Evolutionary conservation across 495 filamentous ascomycete genomes (phyloP).

Genomic region (Neurospora sublineolata): DNA sequence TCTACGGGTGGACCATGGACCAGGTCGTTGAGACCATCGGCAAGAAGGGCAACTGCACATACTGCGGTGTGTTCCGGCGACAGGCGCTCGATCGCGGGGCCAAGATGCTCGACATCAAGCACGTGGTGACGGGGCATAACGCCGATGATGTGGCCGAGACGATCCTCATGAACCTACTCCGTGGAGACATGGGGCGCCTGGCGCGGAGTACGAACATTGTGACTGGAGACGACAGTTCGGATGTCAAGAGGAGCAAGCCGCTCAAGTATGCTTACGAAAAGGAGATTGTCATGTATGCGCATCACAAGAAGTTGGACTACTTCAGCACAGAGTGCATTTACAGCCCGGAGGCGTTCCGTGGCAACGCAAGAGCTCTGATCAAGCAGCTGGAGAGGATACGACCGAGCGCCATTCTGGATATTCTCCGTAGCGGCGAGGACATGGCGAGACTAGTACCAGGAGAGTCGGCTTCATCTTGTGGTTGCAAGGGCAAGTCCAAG

Average conservation of each 20-base stretch:
- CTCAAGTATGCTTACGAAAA: constrained; percentile 98
- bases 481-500: constrained; percentile 24
- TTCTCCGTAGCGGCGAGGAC: constrained; percentile 89
- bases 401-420: constrained; percentile 86
- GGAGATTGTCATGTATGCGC: constrained; percentile 94
- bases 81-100: constrained; percentile 92
- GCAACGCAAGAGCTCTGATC: constrained; percentile 80
- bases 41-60: constrained; percentile 98
- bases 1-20: constrained; percentile 99
- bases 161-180: constrained; percentile 89
- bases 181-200: constrained; percentile 80
- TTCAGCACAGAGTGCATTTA: constrained; percentile 98
- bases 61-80: constrained; percentile 90
- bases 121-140: constrained; percentile 96
- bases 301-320: constrained; percentile 92
- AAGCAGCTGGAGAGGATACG: constrained; percentile 90
- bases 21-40: constrained; percentile 91
- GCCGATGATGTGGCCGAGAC: constrained; percentile 98
- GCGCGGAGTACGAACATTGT: constrained; percentile 87
- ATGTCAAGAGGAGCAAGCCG: constrained; percentile 87
- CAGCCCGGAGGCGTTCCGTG: constrained; percentile 94
- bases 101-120: constrained; percentile 72
- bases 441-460: constrained; percentile 80
- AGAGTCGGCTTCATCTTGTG: constrained; percentile 27
- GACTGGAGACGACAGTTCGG: constrained; percentile 59